These are phyloP conservation scores for Aegilops longissima DNA, from an alignment of 176 grass and related monocot species.

Conservation along the genomic window DNA sequence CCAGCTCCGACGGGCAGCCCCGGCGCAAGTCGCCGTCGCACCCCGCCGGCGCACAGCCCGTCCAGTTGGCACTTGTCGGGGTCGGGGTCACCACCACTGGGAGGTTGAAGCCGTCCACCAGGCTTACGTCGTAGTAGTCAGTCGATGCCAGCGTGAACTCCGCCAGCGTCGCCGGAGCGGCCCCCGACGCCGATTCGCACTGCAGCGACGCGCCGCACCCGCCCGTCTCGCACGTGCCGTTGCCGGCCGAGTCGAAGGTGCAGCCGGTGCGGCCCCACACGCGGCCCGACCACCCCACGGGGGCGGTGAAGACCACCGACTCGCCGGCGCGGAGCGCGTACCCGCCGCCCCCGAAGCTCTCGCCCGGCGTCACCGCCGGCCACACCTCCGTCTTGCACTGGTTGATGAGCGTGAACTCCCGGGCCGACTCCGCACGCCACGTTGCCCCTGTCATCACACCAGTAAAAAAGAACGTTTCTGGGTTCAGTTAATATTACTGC, in stretches of 20 bases:
- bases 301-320: constrained; percentile 66
- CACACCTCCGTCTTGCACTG: constrained; percentile 76
- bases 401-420: constrained; percentile 84
- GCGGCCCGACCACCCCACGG: constrained; percentile 67
- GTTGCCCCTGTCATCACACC: background rate
- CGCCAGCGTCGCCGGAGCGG: constrained; percentile 61
- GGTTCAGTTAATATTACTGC: background rate
- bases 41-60: constrained; percentile 56
- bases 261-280: constrained; percentile 86
- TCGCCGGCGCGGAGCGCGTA: constrained; percentile 59
- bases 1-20: constrained; percentile 62
- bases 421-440: constrained; percentile 22
- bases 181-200: constrained; percentile 54
- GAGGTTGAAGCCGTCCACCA: constrained; percentile 61
- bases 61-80: background rate
- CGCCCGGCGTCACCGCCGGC: constrained; percentile 64
- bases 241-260: constrained; percentile 56
- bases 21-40: constrained; percentile 62
- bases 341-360: constrained; percentile 66
- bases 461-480: background rate
- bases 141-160: constrained; percentile 67
- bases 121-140: constrained; percentile 96
- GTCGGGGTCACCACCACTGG: constrained; percentile 48
- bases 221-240: constrained; percentile 64
- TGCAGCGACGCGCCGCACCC: constrained; percentile 50